Evolutionary conservation across 2,329 filamentous ascomycete genomes (phyloP).

Genomic region (Dactylellina cionopaga): DNA sequence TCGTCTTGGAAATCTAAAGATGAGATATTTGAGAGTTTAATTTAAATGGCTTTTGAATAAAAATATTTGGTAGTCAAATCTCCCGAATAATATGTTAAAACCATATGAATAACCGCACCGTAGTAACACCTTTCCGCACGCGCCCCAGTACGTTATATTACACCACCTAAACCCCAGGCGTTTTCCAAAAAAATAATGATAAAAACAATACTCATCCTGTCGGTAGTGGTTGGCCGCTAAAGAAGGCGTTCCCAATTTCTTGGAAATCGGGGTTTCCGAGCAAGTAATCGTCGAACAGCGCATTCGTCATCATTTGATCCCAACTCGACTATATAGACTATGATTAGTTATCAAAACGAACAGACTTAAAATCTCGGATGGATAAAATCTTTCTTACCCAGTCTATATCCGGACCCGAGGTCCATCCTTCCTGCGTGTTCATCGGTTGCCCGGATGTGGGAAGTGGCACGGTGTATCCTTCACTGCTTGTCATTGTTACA

Average conservation of each 20-base stretch:
- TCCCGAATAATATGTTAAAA: neutral
- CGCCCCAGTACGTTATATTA: conserved; percentile 28
- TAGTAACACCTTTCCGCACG: conserved; percentile 35
- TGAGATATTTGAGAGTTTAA: too few relatives aligned
- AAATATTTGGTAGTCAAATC: neutral
- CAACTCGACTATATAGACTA: conserved; percentile 25
- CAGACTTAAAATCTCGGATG: neutral
- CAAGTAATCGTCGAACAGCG: conserved; percentile 45
- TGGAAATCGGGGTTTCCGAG: conserved; percentile 48
- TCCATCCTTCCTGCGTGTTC: conserved; percentile 26
- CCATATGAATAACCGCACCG: conserved; percentile 9
- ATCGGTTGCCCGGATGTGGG: conserved; percentile 28
- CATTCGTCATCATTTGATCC: conserved; percentile 53
- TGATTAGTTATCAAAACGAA: neutral
- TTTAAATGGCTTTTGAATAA: neutral
- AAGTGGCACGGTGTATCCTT: conserved; percentile 40
- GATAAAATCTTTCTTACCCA: conserved; percentile 26
- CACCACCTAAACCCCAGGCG: conserved; percentile 1
- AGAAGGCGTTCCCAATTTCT: conserved; percentile 48
- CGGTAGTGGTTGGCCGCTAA: conserved; percentile 26
- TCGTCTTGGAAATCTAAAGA: too few relatives aligned
- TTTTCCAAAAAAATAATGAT: neutral
- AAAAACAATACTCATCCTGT: conserved; percentile 7
- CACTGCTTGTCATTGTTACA: conserved; percentile 50
- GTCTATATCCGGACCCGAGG: conserved; percentile 24